Evolutionary conservation across 495 filamentous ascomycete genomes (phyloP), one percentile per base, ranked within the genome.

Genomic region (Neurospora sublineolata): DNA sequence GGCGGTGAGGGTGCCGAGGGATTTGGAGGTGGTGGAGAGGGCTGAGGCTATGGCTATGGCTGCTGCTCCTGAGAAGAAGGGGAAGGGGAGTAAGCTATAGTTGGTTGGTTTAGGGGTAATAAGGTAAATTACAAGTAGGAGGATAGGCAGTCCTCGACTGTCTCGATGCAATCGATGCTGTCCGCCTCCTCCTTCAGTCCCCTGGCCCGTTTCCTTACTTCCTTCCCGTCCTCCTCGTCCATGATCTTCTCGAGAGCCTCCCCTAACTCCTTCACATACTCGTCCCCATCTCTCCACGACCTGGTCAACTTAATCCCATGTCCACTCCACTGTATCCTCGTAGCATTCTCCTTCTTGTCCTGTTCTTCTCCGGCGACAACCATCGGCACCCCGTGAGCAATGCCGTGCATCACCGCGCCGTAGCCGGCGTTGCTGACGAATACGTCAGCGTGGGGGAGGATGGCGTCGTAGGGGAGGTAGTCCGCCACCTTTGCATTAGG

Each of bases 371-470:
- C 82, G 2, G 79, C 81, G 9, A 81, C 72, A 0, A 84, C 76
- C 79, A 83, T 80, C 18, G 82, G 80, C 23, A 80, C 77, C 8
- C 79, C 80, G 72, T 82, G 77, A 67, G 77, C 77, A 67, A 84
- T 70, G 23, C 78, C 79, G 38, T 82, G 82, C 73, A 77, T 78
- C 74, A 83, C 76, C 7, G 77, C 78, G 37, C 80, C 80, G 69
- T 82, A 84, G 0, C 82, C 82, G 10, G 75, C 82, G 58, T 82
- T 84, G 72, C 76, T 76, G 3, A 84, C 69, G 68, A 80, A 83
- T 4, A 81, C 78, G 60, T 82, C 78, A 3, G 77, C 69, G 67
- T 80, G 72, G 20, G 79, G 77, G 10, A 84, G 74, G 23, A 77
- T 70, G 5, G 73, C 74, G 70, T 83, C 80, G 70, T 81, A 84